Evolutionary conservation across 169 alveolate genomes (phyloP), one percentile per base, ranked within the genome.

Genomic region (Babesia microti): DNA sequence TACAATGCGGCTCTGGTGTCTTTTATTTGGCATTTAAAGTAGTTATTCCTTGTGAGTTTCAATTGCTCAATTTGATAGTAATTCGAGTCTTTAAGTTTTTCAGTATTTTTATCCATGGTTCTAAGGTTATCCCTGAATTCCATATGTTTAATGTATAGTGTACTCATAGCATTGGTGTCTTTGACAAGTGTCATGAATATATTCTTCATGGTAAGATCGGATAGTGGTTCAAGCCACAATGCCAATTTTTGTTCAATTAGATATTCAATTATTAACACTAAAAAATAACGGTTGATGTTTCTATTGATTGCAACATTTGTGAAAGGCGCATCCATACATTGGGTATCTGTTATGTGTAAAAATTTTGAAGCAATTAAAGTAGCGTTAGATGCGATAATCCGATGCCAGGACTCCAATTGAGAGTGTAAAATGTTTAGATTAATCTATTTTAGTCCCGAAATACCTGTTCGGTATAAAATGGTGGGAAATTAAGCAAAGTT

Each of bases 391-490:
- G 36, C 11, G 36, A 30, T 11, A 30, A 11, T 11, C 11, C 36
- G 36, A 30, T 11, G 11, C 36, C 36, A 30, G 36, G 36, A 11
- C 11, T 30, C 36, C 36, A 30, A 11, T 30, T 11, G 36, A 30
- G 36, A 11, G 11, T 11, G 36, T 30, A 11, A 11, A 30, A 11
- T 11, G n/a, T 30, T 11, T 30, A 11, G 36, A 45, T 17, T 29
- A 12, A 42, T 42, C 45, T n/a, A 45, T 29, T 9, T 18, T 45
- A 12, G 19, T 14, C n/a, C 26, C 45, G 5, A 14, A 12, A 27
- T 14, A 65, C 76, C 63, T 65, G 76, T 46, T 65, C 76, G 0
- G 76, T 65, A 27, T 65, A 65, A 23, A 65, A 46, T 15, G 76
- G 76, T 9, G 76, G 76, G 28, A 55, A 65, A 18, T 65, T 41